These are phyloP conservation scores for Epichloe amarillans DNA, from an alignment of 2,329 filamentous ascomycete genomes.

Conservation along the genomic window DNA sequence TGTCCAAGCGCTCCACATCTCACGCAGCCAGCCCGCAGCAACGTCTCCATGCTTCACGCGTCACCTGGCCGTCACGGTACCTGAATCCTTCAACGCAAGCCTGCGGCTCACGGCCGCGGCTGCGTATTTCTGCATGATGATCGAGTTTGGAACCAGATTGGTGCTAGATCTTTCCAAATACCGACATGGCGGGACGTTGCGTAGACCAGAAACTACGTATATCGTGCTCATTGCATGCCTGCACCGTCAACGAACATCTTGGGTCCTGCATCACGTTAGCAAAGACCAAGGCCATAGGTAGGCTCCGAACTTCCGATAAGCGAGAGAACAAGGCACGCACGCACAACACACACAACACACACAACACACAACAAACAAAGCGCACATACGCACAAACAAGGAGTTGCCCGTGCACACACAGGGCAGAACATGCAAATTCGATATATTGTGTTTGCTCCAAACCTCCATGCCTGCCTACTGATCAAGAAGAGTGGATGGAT, in stretches of 20 bases:
- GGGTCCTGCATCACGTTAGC: neutral
- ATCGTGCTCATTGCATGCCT: neutral
- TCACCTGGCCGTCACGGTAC: slow-evolving; percentile 5
- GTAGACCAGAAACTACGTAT: neutral
- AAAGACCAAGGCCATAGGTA: neutral
- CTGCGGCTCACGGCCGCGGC: neutral
- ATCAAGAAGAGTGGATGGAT: neutral
- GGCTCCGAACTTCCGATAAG: slow-evolving; percentile 3
- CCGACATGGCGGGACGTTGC: slow-evolving; percentile 1
- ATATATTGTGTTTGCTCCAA: neutral
- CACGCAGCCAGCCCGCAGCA: slow-evolving; percentile 6
- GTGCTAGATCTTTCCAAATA: neutral
- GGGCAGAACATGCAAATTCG: neutral
- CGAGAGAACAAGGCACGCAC: slow-evolving; percentile 3
- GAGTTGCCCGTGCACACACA: neutral
- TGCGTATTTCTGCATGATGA: slow-evolving; percentile 1
- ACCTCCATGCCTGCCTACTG: neutral
- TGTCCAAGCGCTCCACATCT: slow-evolving; percentile 3
- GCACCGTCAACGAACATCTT: neutral
- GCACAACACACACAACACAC: neutral
- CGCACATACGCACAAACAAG: neutral
- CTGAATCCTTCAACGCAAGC: neutral
- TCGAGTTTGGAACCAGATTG: neutral
- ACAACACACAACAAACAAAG: neutral
- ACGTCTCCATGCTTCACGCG: slow-evolving; percentile 3